Evolutionary conservation across 208 protist species (phyloP).

Genomic region (Phytomonas serpens): DNA sequence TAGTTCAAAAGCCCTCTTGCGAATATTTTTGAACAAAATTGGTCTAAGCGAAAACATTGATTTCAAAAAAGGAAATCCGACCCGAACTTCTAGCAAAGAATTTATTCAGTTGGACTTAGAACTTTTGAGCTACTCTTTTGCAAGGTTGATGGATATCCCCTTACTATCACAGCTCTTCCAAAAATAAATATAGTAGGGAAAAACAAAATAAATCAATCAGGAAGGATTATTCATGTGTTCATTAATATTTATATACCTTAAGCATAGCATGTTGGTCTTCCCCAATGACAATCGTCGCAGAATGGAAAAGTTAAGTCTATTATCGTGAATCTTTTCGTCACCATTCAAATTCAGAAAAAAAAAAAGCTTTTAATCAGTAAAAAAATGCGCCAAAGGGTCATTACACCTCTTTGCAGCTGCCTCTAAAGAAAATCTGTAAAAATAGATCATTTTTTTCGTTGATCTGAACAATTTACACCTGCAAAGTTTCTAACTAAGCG

Average conservation of each 20-base stretch:
- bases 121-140: not conserved
- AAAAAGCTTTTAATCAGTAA: not conserved
- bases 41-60: not conserved
- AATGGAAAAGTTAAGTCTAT: not conserved
- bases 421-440: not conserved
- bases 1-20: conserved; percentile 35
- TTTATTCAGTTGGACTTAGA: not conserved
- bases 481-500: not conserved
- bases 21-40: conserved; percentile 6
- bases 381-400: not conserved
- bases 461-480: not conserved
- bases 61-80: not conserved
- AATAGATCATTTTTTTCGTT: not conserved
- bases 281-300: not conserved
- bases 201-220: not conserved
- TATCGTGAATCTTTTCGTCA: not conserved
- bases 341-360: not conserved
- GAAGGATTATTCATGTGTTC: not conserved
- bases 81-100: not conserved
- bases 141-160: not conserved
- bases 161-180: not conserved
- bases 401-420: not conserved
- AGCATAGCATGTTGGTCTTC: not conserved
- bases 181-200: not conserved
- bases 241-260: not conserved